Conservation (phyloP, 495 filamentous ascomycete species). For the Mytilinidion resinicola region DNA sequence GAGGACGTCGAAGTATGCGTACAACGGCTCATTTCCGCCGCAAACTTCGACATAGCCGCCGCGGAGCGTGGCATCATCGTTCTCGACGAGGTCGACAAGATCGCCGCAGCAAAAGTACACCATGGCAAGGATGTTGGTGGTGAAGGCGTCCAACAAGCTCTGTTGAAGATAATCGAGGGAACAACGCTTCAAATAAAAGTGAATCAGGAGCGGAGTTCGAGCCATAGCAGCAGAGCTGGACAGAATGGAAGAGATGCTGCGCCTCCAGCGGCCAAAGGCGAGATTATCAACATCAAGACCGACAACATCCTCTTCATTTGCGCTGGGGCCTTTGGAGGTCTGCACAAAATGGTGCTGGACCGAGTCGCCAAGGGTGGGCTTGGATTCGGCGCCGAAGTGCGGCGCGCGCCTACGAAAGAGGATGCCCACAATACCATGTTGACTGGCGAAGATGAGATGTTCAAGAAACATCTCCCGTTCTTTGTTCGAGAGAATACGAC, state of each 20-base stretch:
- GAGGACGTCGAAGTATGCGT: constrained; percentile 93
- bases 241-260: constrained; percentile 1
- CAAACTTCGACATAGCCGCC: constrained; percentile 79
- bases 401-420: constrained; percentile 38
- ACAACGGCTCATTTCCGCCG: constrained; percentile 78
- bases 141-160: constrained; percentile 91
- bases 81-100: constrained; percentile 95
- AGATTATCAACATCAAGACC: constrained; percentile 85
- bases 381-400: constrained; percentile 81
- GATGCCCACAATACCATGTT: constrained; percentile 42
- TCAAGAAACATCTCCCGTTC: constrained; percentile 63
- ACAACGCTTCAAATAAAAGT: constrained; percentile 84
- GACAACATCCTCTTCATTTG: constrained; percentile 96
- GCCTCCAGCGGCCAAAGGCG: constrained; percentile 54
- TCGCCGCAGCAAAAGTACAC: constrained; percentile 64
- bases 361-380: constrained; percentile 83
- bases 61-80: constrained; percentile 91
- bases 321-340: constrained; percentile 88
- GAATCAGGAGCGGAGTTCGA: constrained; percentile 62
- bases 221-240: constrained; percentile 12
- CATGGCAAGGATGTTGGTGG: constrained; percentile 81
- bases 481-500: constrained; percentile 38
- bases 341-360: constrained; percentile 82
- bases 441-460: constrained; percentile 50
- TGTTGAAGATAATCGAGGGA: constrained; percentile 93